Evolutionary conservation across 306 rosid genomes (phyloP), one percentile per base, ranked within the genome.

Genomic region (Begonia fuchsioides): DNA sequence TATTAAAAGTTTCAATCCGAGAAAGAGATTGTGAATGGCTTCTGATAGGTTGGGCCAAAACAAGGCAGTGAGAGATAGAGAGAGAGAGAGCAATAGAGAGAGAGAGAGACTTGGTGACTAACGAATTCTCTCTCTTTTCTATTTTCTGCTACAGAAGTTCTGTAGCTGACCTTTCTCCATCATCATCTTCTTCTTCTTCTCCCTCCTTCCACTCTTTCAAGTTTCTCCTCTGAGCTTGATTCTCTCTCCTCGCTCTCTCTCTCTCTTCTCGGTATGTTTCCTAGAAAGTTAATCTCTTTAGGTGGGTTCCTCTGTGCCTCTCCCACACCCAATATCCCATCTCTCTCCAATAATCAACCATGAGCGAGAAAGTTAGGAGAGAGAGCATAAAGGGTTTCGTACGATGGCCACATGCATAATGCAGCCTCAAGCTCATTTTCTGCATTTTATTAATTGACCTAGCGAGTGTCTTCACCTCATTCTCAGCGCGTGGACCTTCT

Each of bases 301-400:
- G 53, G 73, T 70, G 70, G 78, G 61, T 65, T 72, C 53, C 67
- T 51, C 65, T 46, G 66, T 45, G 0, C 10, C 32, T 9, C 43
- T 45, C 20, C 8, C 40, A 3, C 8, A 26, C 11, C n/a, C n/a
- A n/a, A n/a, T n/a, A n/a, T 1, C 10, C 12, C 13, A 41, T 71
- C 82, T 81, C 86, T 73, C 96, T 64, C 85, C 77, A 82, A 85
- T 81, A 59, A 85, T 74, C n/a, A 73, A 63, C 68, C 32, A 47
- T 57, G 49, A 15, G 38, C 56, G 59, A 57, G 17, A 17, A 43
- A 2, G 10, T 39, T 2, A 43, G 15, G 51, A 56, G 32, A 8
- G 53, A 41, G 55, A 9, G 67, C 64, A 70, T 69, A 76, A 67
- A 76, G 77, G 71, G 70, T 78, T 73, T 76, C 72, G 83, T 70